These are phyloP conservation scores for Pisolithus marmoratus DNA, from an alignment of 768 basidiomycete genomes.

Conservation along the genomic window DNA sequence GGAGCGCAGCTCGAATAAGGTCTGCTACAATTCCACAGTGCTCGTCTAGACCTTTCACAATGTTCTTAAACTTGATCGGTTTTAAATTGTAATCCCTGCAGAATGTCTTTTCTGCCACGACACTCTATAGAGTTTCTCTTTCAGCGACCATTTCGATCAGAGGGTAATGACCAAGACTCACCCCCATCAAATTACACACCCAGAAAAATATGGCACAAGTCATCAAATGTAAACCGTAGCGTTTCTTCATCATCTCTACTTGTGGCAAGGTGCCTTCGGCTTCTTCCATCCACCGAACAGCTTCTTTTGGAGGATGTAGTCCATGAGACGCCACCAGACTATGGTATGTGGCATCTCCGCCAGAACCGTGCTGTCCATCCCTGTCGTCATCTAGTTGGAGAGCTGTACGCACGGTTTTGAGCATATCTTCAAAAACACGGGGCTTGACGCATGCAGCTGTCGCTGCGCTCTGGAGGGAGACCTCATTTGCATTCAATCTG, in stretches of 20 bases:
- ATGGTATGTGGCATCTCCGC: conserved; percentile 20
- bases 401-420: conserved; percentile 18
- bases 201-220: conserved; percentile 42
- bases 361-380: not conserved
- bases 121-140: conserved; percentile 10
- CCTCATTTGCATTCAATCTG: conserved; percentile 24
- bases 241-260: conserved; percentile 11
- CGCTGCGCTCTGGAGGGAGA: conserved; percentile 22
- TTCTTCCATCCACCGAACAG: conserved; percentile 29
- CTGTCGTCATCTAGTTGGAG: conserved; percentile 6
- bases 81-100: conserved; percentile 13
- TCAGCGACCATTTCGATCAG: not conserved
- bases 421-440: conserved; percentile 15
- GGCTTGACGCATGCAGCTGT: conserved; percentile 18
- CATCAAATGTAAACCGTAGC: conserved; percentile 17
- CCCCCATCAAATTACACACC: conserved; percentile 37
- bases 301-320: conserved; percentile 7
- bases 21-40: conserved; percentile 21
- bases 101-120: conserved; percentile 16
- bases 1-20: conserved; percentile 14
- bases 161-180: conserved; percentile 12
- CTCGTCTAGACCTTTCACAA: conserved; percentile 16
- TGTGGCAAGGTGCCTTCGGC: conserved; percentile 23
- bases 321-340: conserved; percentile 27
- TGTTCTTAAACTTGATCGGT: conserved; percentile 13